These are phyloP conservation scores for Hanseniaspora taiwanica DNA, from an alignment of 805 yeast species.

Conservation along the genomic window DNA sequence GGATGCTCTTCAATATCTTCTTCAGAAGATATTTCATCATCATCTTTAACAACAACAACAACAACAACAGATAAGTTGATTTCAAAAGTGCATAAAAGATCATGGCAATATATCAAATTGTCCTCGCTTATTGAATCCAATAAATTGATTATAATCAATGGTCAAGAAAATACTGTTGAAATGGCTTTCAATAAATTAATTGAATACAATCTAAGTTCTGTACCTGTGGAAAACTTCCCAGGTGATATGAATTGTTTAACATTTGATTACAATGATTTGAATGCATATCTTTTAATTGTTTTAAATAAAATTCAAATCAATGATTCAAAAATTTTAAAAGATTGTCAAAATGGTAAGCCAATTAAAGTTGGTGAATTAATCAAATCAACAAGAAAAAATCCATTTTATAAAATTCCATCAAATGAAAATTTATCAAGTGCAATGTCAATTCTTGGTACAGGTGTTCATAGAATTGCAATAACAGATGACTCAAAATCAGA, in stretches of 20 bases:
- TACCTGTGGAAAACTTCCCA: slow-evolving; percentile 45
- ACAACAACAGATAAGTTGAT: slow-evolving; percentile 13
- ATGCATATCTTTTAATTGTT: slow-evolving; percentile 72
- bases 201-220: slow-evolving; percentile 62
- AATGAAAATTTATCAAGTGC: slow-evolving; percentile 56
- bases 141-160: slow-evolving; percentile 57
- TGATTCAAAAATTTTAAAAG: slow-evolving; percentile 23
- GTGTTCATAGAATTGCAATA: slow-evolving; percentile 89
- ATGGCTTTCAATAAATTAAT: slow-evolving; percentile 73
- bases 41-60: slow-evolving; percentile 6
- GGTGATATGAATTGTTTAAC: slow-evolving; percentile 51
- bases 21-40: slow-evolving; percentile 19
- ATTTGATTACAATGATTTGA: slow-evolving; percentile 85
- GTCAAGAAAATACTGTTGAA: slow-evolving; percentile 56
- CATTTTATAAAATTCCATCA: slow-evolving; percentile 67
- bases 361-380: slow-evolving; percentile 87
- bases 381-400: slow-evolving; percentile 74
- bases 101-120: slow-evolving; percentile 66
- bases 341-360: slow-evolving; percentile 76
- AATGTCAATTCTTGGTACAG: slow-evolving; percentile 81
- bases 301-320: slow-evolving; percentile 49
- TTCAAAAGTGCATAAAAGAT: slow-evolving; percentile 16
- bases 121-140: slow-evolving; percentile 66
- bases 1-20: slow-evolving; percentile 16
- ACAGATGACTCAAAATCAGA: slow-evolving; percentile 37